A percentile compares a stretch with the other conserved stretches of the same genome.
These are phyloP conservation scores for Jasminum sambac DNA, from an alignment of 257 asterid species.

Conservation along the genomic window DNA sequence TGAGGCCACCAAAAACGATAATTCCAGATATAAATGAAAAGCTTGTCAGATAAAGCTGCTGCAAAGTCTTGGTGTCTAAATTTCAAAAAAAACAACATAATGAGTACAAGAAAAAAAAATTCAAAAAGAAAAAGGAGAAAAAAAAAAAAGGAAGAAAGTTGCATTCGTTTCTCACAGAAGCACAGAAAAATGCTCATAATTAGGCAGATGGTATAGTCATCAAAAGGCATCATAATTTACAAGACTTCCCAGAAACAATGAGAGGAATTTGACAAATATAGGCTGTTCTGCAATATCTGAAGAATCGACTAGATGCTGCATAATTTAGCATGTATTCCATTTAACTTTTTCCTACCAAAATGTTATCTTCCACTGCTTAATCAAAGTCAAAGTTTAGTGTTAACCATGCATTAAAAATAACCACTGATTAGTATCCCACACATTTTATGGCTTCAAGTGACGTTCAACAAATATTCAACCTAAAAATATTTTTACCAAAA, in stretches of 20 bases:
- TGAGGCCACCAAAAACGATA: slow-evolving; percentile 78
- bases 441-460: too few species aligned
- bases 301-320: neutral
- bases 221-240: neutral
- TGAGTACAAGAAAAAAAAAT: neutral
- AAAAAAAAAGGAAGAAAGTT: neutral
- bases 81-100: slow-evolving; percentile 22
- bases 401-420: too few species aligned
- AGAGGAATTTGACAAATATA: neutral
- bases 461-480: too few species aligned
- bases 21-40: slow-evolving; percentile 78
- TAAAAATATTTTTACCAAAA: too few species aligned
- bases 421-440: too few species aligned
- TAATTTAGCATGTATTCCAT: neutral
- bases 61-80: slow-evolving; percentile 76
- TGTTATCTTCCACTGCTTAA: too few species aligned
- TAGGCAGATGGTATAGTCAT: neutral
- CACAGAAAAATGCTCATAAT: neutral
- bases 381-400: too few species aligned
- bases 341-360: too few species aligned
- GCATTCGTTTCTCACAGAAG: neutral
- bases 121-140: slow-evolving; percentile 4
- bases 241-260: neutral
- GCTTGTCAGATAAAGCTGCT: slow-evolving; percentile 85
- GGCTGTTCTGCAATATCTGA: neutral